Base-by-base conservation (phyloP, 495 filamentous ascomycete genomes). In the Talaromyces thailandensis region DNA sequence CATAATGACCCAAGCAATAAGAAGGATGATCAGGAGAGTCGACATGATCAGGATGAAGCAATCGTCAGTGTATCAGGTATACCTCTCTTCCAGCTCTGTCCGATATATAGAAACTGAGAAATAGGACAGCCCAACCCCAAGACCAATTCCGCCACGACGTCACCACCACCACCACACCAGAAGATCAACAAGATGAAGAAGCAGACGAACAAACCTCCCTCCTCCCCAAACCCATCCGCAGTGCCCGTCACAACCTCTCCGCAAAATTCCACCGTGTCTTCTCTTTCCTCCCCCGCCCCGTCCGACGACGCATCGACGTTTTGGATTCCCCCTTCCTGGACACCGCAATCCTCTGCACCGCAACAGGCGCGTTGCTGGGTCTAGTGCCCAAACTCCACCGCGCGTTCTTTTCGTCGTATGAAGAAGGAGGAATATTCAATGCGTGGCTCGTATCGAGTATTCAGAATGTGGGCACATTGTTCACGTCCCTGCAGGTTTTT, bases 401-500 rank as follows among this genome's bases (percentile, higher is more conserved):
- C 16, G 77, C 83, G 6, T 91, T 93, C 69, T 92, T 93, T 74
- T 80, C 75, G 59, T 67, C 75, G 3, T 76, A 79, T 23, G 65
- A 82, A 14, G 72, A 89, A n/a, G 90, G 89, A 1, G 88, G 90
- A 2, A 84, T 85, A 43, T 82, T 88, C 62, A 84, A 79, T 37
- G 86, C 87, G 2, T 92, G 88, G 88, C 72, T 92, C 60, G 91
- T 88, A 2, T 76, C 78, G 0, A 84, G 83, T 16, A 66, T 92
- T 32, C 76, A 81, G 64, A 89, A 88, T 61, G 76, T 91, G 16
- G 88, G 90, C 1, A 77, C 80, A 0, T 74, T 92, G 4, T 93
- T 93, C 68, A 84, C 89, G 1, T 79, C 83, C 0, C 71, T 91
- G 24, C 89, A 90, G 63, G 82, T 91, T 25, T 81, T 92, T 25